phyloP scores from a whole-genome alignment of 306 rosid species.

The Malus domestica region ASM211411v1 NC_041797.1:9431001-9431500 shows the following conservation, averaged over 20 bases:
- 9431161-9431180: slow-evolving; percentile 93
- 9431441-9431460: slow-evolving; percentile 76
- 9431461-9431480: slow-evolving; percentile 16
- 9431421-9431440: slow-evolving; percentile 90
- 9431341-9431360: slow-evolving; percentile 86
- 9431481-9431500: not conserved
- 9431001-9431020: slow-evolving; percentile 87
- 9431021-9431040: slow-evolving; percentile 86
- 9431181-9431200: slow-evolving; percentile 91
- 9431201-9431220: slow-evolving; percentile 79
- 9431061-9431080: not conserved
- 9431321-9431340: slow-evolving; percentile 94
- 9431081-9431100: not conserved
- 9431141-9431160: slow-evolving; percentile 98
- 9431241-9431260: not conserved
- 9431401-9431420: slow-evolving; percentile 76
- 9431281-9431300: not conserved
- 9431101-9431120: slow-evolving; percentile 42
- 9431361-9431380: slow-evolving; percentile 95
- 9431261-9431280: not conserved
- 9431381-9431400: slow-evolving; percentile 73
- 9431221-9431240: slow-evolving; percentile 17
- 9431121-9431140: slow-evolving; percentile 95
- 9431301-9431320: slow-evolving; percentile 91
- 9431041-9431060: slow-evolving; percentile 9